These are phyloP conservation scores for Sporothrix mexicana DNA, from an alignment of 2,329 filamentous ascomycete genomes.

Conservation along the genomic window DNA sequence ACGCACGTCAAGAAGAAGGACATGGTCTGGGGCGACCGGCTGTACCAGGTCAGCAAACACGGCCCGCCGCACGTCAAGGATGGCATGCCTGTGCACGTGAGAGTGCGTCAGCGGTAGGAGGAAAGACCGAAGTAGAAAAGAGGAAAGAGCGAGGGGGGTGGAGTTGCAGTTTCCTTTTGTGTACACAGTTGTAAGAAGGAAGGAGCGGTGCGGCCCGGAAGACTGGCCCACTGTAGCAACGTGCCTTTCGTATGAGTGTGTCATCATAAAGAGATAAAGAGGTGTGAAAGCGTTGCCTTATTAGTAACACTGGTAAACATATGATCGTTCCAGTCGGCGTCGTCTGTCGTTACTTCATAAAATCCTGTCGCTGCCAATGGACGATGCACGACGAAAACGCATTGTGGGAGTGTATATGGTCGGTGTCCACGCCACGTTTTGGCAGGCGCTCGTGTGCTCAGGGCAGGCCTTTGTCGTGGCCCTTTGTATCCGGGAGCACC, in stretches of 20 bases:
- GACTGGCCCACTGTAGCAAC: no score
- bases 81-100: slow-evolving; percentile 49
- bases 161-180: no score
- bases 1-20: slow-evolving; percentile 36
- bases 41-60: slow-evolving; percentile 42
- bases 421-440: background rate
- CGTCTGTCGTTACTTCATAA: no score
- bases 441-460: background rate
- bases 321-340: background rate
- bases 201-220: no score
- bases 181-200: no score
- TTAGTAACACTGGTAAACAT: no score
- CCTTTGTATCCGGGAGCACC: background rate
- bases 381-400: background rate
- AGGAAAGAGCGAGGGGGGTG: no score
- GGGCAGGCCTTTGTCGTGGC: background rate
- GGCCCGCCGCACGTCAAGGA: slow-evolving; percentile 46
- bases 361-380: background rate
- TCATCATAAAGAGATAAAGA: no score
- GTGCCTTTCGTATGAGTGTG: no score
- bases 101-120: slow-evolving; percentile 33
- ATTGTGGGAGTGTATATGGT: background rate
- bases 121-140: background rate
- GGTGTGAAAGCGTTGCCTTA: no score
- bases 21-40: slow-evolving; percentile 43